A percentile compares a stretch with the other conserved stretches of the same genome.
Evolutionary conservation across 2,329 filamentous ascomycete genomes (phyloP).

Genomic region (Clonostachys rosea): DNA sequence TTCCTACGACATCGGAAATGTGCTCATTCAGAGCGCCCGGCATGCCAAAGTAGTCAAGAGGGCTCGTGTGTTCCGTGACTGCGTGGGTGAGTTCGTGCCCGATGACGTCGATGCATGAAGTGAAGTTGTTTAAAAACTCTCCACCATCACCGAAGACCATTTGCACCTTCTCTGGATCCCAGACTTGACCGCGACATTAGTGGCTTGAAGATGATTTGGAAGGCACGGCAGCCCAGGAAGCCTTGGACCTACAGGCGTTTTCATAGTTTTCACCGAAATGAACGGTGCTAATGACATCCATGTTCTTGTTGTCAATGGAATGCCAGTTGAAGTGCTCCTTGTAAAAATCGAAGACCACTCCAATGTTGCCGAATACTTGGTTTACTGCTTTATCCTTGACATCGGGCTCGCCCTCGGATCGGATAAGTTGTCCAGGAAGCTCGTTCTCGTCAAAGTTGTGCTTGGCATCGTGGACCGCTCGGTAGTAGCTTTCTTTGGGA

Average conservation of each 20-base stretch:
- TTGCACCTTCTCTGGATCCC: constrained; percentile 41
- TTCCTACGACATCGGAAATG: constrained; percentile 50
- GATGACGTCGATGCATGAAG: constrained; percentile 48
- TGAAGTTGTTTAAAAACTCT: constrained; percentile 45
- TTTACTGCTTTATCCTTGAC: constrained; percentile 37
- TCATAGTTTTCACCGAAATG: constrained; percentile 45
- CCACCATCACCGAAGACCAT: constrained; percentile 55
- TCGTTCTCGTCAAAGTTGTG: constrained; percentile 24
- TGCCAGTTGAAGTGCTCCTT: constrained; percentile 41
- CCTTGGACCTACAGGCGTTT: constrained; percentile 39
- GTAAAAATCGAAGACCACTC: constrained; percentile 44
- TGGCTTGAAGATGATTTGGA: no score
- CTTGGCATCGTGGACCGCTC: constrained; percentile 39
- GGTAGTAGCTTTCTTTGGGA: constrained; percentile 21
- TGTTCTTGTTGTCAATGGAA: constrained; percentile 45
- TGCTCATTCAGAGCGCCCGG: constrained; percentile 53
- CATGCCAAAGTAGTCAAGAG: constrained; percentile 45
- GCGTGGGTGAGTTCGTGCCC: constrained; percentile 54
- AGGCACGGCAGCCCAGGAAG: not conserved
- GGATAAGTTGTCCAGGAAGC: constrained; percentile 35
- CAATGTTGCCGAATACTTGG: constrained; percentile 44
- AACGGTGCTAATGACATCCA: constrained; percentile 44
- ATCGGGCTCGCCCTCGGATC: constrained; percentile 34
- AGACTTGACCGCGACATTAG: constrained; percentile 25
- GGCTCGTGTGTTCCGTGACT: constrained; percentile 43